Percentiles rank a stretch among this genome's conserved stretches.
These are phyloP conservation scores for Curvularia verruculosa DNA, from an alignment of 2,329 filamentous ascomycete species.

Conservation along the genomic window DNA sequence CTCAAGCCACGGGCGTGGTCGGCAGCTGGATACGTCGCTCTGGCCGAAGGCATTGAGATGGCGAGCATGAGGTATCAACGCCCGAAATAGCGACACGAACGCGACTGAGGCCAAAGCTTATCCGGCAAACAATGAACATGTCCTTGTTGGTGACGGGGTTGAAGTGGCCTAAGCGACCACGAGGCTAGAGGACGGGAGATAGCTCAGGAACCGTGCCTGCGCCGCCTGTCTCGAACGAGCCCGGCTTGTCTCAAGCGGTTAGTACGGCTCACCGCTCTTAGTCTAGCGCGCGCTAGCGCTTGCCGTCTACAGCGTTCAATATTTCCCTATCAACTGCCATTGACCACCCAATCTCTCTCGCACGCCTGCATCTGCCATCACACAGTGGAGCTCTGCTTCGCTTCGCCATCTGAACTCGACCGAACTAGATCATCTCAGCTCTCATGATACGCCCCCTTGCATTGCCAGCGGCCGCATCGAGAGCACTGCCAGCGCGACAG, in stretches of 20 bases:
- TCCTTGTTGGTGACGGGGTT: conserved; percentile 8
- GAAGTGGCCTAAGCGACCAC: conserved; percentile 12
- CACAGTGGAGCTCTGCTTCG: not conserved
- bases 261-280: not conserved
- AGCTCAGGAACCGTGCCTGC: conserved; percentile 13
- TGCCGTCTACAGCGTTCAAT: not conserved
- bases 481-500: not conserved
- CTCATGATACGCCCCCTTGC: not conserved
- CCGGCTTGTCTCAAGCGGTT: not conserved
- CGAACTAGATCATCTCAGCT: not conserved
- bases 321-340: not conserved
- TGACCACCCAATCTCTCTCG: not conserved
- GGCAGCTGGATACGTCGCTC: conserved; percentile 8
- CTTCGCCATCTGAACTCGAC: not conserved
- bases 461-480: not conserved
- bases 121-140: conserved; percentile 17
- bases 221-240: not conserved
- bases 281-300: not conserved
- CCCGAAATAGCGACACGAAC: conserved; percentile 27
- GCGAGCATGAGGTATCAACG: not conserved
- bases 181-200: conserved; percentile 16
- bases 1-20: conserved; percentile 8
- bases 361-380: not conserved
- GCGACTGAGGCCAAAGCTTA: conserved; percentile 25
- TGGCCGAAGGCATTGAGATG: conserved; percentile 6